Evolutionary conservation across 495 filamentous ascomycete genomes (phyloP), one percentile per base, ranked within the genome.

Genomic region (Penicillium silybi): DNA sequence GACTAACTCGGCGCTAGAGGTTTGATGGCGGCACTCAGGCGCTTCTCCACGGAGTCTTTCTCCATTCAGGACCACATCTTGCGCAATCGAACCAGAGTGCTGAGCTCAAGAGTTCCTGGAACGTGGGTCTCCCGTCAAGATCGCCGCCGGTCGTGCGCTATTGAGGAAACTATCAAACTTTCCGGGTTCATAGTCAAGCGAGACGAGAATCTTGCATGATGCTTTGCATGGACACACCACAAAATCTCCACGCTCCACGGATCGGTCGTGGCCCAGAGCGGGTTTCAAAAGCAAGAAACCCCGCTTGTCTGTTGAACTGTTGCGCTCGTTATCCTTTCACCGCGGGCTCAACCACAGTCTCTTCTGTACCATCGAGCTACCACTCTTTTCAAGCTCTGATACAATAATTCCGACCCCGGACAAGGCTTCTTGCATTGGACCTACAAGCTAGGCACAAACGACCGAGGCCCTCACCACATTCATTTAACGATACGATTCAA

Each of bases 121-220:
- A 16, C 23, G 27, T 27, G 19, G 44, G 23, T n/a, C 10, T 15
- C 15, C 26, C 15, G 17, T 27, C 22, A 16, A 37, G 60, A 63
- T 58, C 61, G 46, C 42, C 25, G 43, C 35, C 4, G 41, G 29
- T 42, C 46, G 18, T 47, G 48, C 57, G 38, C 61, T 63, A 63
- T 58, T 56, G 48, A 51, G 16, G 13, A 49, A 15, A 59, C 60
- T 63, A 63, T 53, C 48, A 51, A 49, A 46, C 2, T 44, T 37
- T 35, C 56, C 44, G 27, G 50, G 45, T 48, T 43, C 10, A n/a
- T 15, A 25, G 13, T 26, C 2, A 54, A 50, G 25, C 32, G 41
- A 20, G 41, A 26, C 8, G 41, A 34, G 49, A 40, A 51, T 39
- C n/a, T 39, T 20, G 13, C 22, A 18, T 38, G 9, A 43, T 47